Percentiles rank a stretch among this genome's conserved stretches.
Conservation (phyloP, 225 moss, liverwort and hornwort species). For the Physcomitrium patens region DNA sequence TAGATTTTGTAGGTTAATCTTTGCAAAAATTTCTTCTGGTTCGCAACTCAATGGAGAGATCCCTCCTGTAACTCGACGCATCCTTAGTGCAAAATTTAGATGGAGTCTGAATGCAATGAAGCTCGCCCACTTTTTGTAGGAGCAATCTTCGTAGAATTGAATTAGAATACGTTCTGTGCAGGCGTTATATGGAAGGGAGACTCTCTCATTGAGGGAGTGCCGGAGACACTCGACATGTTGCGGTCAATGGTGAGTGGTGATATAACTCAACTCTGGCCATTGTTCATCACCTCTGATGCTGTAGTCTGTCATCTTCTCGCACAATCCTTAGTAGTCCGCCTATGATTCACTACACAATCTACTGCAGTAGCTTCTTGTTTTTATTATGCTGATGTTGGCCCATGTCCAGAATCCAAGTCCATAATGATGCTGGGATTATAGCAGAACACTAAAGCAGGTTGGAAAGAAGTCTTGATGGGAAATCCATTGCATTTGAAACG, state of each 20-base stretch:
- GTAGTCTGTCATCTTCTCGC: too few species aligned
- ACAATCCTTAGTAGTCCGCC: too few species aligned
- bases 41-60: neutral
- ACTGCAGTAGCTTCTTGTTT: too few species aligned
- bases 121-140: neutral
- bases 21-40: neutral
- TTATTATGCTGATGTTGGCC: too few species aligned
- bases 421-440: too few species aligned
- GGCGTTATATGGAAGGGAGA: constrained; percentile 86
- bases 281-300: neutral
- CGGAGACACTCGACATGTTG: constrained; percentile 75
- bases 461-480: too few species aligned
- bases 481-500: too few species aligned
- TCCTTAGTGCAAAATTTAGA: too few species aligned
- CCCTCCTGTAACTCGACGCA: neutral
- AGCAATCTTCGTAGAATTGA: constrained; percentile 8
- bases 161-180: constrained; percentile 35
- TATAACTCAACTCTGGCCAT: neutral
- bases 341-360: too few species aligned
- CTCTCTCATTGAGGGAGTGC: constrained; percentile 69
- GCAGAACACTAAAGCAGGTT: too few species aligned
- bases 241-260: constrained; percentile 66
- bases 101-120: neutral
- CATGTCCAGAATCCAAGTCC: too few species aligned
- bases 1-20: too few species aligned